phyloP scores from a whole-genome alignment of 495 filamentous ascomycete species.

The Aspergillus cavernicola region DNA sequence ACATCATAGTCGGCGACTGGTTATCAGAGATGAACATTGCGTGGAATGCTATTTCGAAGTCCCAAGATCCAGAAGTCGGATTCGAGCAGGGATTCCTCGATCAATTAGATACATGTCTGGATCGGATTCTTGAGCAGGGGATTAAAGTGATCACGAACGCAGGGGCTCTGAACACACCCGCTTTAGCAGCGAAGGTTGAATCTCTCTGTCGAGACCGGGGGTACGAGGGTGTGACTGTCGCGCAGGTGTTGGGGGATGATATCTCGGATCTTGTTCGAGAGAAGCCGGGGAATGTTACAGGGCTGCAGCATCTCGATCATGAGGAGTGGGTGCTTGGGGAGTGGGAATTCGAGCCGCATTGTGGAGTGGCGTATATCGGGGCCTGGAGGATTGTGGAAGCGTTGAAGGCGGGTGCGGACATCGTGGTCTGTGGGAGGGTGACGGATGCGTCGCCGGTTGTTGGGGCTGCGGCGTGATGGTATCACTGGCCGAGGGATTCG shows the following conservation, averaged over 20 bases:
- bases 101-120: slow-evolving; percentile 23
- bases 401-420: slow-evolving; percentile 39
- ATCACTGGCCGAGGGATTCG: slow-evolving; percentile 30
- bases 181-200: no score
- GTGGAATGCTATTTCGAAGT: no score
- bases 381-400: slow-evolving; percentile 33
- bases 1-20: slow-evolving; percentile 45
- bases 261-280: not conserved
- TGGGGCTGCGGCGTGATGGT: slow-evolving; percentile 39
- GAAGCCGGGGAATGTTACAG: not conserved
- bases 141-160: no score
- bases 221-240: no score
- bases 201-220: no score
- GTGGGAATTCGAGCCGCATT: slow-evolving; percentile 40
- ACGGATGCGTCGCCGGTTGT: slow-evolving; percentile 41
- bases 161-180: no score
- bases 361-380: slow-evolving; percentile 39
- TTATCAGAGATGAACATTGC: slow-evolving; percentile 45
- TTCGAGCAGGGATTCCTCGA: no score
- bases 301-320: not conserved
- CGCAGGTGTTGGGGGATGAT: no score
- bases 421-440: slow-evolving; percentile 44
- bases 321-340: slow-evolving; percentile 9
- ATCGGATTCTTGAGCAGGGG: no score
- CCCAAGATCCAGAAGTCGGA: slow-evolving; percentile 22